phyloP scores from a whole-genome alignment of 2,329 filamentous ascomycete genomes.

The Claviceps maximensis region DNA sequence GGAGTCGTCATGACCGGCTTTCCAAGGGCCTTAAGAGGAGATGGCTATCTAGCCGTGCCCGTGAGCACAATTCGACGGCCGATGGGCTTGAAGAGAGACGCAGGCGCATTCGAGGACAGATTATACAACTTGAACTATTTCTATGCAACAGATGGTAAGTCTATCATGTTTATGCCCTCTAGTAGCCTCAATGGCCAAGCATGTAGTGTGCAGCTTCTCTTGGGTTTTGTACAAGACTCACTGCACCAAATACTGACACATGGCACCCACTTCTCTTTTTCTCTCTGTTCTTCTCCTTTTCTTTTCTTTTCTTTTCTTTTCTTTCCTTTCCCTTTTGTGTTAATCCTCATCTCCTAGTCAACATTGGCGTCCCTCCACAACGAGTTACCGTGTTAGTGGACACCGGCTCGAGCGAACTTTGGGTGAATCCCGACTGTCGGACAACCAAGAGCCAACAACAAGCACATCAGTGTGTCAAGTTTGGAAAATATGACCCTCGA shows the following conservation, averaged over 20 bases:
- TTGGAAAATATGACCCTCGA: conserved; percentile 31
- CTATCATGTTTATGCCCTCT: not conserved
- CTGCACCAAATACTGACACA: not conserved
- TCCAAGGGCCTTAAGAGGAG: conserved; percentile 17
- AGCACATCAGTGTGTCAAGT: conserved; percentile 23
- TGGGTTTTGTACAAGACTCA: too few relatives aligned
- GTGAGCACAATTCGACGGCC: conserved; percentile 19
- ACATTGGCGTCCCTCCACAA: conserved; percentile 29
- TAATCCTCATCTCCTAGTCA: conserved; percentile 17
- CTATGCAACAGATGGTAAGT: conserved; percentile 25
- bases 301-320: not conserved
- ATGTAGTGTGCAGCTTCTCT: too few relatives aligned
- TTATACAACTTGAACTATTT: conserved; percentile 25
- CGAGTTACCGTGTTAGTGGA: conserved; percentile 33
- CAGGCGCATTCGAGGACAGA: conserved; percentile 16
- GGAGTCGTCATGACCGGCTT: conserved; percentile 8
- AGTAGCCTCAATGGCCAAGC: too few relatives aligned
- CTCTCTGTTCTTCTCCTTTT: not conserved
- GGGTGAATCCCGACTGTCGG: conserved; percentile 38
- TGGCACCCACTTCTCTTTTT: not conserved
- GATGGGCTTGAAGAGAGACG: conserved; percentile 5
- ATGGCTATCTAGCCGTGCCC: conserved; percentile 25
- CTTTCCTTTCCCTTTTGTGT: not conserved
- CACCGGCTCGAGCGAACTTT: conserved; percentile 40
- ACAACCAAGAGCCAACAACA: conserved; percentile 22